Evolutionary conservation across 257 asterid genomes (phyloP).

Genomic region (Ocimum tenuiflorum): DNA sequence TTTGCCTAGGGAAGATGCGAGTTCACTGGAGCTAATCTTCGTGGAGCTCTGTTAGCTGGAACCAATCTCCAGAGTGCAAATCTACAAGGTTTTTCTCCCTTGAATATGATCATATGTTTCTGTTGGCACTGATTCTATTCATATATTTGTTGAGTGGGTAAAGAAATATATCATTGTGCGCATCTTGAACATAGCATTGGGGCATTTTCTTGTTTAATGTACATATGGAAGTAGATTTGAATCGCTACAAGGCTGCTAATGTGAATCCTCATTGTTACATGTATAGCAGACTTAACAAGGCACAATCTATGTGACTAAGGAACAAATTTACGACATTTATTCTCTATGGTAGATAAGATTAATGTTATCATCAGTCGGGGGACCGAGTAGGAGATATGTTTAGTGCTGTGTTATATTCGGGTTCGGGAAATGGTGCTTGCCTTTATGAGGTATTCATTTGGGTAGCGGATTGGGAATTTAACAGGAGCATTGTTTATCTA

Average conservation of each 20-base stretch:
- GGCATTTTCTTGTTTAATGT: not conserved
- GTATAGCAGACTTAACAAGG: not conserved
- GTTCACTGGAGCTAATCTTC: constrained; percentile 93
- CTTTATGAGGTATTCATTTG: not conserved
- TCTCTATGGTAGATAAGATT: not conserved
- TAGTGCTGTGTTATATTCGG: not conserved
- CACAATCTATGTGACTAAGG: not conserved
- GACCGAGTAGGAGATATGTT: not conserved
- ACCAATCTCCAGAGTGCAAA: constrained; percentile 96
- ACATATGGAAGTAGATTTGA: not conserved
- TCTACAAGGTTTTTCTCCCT: constrained; percentile 58
- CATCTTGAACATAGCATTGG: not conserved
- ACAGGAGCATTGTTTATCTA: not conserved
- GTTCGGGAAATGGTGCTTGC: not conserved
- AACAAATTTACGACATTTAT: not conserved
- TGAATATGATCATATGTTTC: not conserved
- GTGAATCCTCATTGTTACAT: not conserved
- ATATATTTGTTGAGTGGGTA: not conserved
- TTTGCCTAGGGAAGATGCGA: constrained; percentile 75
- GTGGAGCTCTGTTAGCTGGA: constrained; percentile 87
- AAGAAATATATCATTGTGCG: not conserved
- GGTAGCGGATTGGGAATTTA: not conserved
- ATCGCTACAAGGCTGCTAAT: not conserved
- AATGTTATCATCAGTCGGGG: no score
- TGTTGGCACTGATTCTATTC: not conserved